Evolutionary conservation across 2,329 filamentous ascomycete species (phyloP).

Genomic region (Cordyceps tenuipes): DNA sequence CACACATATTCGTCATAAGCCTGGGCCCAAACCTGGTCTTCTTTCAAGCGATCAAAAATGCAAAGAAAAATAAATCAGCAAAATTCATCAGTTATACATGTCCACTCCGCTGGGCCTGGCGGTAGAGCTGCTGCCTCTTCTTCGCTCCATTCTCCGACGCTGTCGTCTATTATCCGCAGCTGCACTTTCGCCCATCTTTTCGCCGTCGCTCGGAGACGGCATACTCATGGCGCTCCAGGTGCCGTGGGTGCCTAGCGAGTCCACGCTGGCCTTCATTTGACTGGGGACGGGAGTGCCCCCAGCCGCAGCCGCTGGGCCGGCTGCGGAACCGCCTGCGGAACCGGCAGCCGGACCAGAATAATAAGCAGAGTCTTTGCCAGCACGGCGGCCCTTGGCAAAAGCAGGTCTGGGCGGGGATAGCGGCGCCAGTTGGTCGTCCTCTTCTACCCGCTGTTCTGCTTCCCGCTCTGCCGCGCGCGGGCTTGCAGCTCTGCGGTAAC

Average conservation of each 20-base stretch:
- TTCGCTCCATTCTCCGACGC: conserved; percentile 46
- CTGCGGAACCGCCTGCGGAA: conserved; percentile 36
- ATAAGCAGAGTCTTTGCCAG: conserved; percentile 51
- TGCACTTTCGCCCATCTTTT: conserved; percentile 24
- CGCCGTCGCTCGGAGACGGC: conserved; percentile 34
- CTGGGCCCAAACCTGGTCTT: not conserved
- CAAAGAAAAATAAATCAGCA: not conserved
- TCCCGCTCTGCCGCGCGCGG: conserved; percentile 37
- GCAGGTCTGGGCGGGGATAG: conserved; percentile 49
- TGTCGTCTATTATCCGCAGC: conserved; percentile 43
- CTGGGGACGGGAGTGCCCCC: conserved; percentile 18
- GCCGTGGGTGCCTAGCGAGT: conserved; percentile 40
- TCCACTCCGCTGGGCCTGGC: conserved; percentile 25
- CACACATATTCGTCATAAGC: conserved; percentile 18
- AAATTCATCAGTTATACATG: conserved; percentile 28
- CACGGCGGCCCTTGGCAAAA: conserved; percentile 42
- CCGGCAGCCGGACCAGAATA: conserved; percentile 43
- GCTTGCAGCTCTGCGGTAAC: conserved; percentile 48
- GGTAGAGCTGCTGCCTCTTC: conserved; percentile 31
- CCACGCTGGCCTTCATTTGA: conserved; percentile 39
- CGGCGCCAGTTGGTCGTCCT: conserved; percentile 30
- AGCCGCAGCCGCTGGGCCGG: conserved; percentile 23
- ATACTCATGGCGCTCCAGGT: conserved; percentile 45
- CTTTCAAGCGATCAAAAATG: not conserved
- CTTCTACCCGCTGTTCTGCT: conserved; percentile 37